phyloP scores from a whole-genome alignment of 1,284 basidiomycete genomes.

The Termitomyces sp. region DNA sequence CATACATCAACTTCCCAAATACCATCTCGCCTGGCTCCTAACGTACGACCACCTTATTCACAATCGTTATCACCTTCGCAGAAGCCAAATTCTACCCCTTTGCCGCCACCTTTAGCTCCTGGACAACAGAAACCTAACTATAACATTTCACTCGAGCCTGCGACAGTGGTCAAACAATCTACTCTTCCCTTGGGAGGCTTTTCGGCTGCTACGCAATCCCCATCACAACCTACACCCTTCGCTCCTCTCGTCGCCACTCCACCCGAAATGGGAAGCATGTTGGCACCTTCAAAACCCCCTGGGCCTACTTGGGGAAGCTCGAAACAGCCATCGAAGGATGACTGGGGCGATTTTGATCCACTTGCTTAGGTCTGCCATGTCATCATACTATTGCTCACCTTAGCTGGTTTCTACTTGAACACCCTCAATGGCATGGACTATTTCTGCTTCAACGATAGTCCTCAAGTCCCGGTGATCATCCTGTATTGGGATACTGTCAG shows the following conservation, averaged over 20 bases:
- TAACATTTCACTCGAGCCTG: constrained; percentile 39
- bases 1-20: constrained; percentile 4
- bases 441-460: constrained; percentile 53
- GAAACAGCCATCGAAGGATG: constrained; percentile 52
- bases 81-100: constrained; percentile 4
- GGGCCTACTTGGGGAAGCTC: constrained; percentile 42
- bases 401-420: constrained; percentile 44
- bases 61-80: constrained; percentile 1
- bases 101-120: neutral
- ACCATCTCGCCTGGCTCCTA: neutral
- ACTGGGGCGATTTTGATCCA: constrained; percentile 81
- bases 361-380: constrained; percentile 30
- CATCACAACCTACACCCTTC: constrained; percentile 15
- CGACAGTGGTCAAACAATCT: constrained; percentile 7
- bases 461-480: constrained; percentile 27
- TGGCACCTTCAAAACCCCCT: constrained; percentile 54
- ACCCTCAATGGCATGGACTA: constrained; percentile 42
- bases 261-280: constrained; percentile 44
- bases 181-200: constrained; percentile 5
- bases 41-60: neutral
- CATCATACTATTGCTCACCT: constrained; percentile 8
- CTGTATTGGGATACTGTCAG: constrained; percentile 35
- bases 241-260: constrained; percentile 21
- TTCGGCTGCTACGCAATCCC: constrained; percentile 4
- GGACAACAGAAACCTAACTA: constrained; percentile 11